Conservation (phyloP, 2,329 filamentous ascomycete species). For the Coniochaeta ligniaria region DNA sequence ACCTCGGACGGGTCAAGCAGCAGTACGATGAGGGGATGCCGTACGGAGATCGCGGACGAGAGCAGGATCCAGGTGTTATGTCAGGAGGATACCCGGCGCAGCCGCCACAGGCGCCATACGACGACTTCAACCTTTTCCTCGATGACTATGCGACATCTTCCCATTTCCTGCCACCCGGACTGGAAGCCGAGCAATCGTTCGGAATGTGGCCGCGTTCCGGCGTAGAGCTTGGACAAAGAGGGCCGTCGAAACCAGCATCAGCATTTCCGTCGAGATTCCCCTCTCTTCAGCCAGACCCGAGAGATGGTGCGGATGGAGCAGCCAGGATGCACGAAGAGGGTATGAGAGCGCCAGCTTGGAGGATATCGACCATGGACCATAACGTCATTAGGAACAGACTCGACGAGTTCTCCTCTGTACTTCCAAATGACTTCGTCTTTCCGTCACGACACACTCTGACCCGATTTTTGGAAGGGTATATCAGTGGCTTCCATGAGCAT, state of each 20-base stretch:
- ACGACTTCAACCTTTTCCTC: conserved; percentile 53
- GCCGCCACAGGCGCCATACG: conserved; percentile 33
- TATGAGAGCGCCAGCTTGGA: conserved; percentile 29
- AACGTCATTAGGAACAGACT: conserved; percentile 50
- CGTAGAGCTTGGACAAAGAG: conserved; percentile 24
- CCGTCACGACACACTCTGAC: conserved; percentile 63
- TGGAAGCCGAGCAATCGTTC: conserved; percentile 46
- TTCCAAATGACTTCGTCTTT: conserved; percentile 57
- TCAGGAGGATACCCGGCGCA: conserved; percentile 31
- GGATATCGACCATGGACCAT: conserved; percentile 47
- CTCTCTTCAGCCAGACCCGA: conserved; percentile 45
- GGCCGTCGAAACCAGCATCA: conserved; percentile 38
- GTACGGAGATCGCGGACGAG: conserved; percentile 41
- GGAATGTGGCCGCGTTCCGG: conserved; percentile 40
- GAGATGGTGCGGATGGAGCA: conserved; percentile 31
- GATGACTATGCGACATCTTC: conserved; percentile 49
- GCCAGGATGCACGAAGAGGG: conserved; percentile 33
- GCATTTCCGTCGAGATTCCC: conserved; percentile 48
- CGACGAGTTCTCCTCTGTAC: conserved; percentile 52
- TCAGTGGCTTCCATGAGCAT: conserved; percentile 56
- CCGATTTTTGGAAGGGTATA: conserved; percentile 63
- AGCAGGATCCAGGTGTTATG: conserved; percentile 33
- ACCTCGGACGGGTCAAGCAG: conserved; percentile 37
- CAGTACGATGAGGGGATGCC: conserved; percentile 40
- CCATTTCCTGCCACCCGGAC: conserved; percentile 47